Base-by-base conservation (phyloP, 176 grass and related monocot species). In the Eleusine indica region DNA sequence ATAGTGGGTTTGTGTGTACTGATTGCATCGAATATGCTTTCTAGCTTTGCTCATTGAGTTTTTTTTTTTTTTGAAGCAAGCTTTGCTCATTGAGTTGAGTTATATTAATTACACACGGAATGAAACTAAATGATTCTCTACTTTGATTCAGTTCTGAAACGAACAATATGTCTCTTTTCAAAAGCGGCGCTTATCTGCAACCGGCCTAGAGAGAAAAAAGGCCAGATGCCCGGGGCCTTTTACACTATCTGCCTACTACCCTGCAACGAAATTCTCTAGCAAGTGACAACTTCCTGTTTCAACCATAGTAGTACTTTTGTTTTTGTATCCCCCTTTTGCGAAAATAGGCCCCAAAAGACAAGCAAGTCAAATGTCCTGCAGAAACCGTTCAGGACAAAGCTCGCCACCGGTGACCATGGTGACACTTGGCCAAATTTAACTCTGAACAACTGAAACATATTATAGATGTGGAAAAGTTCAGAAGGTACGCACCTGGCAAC, bases 201-300 rank as follows among this genome's bases (percentile, higher is more conserved):
- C 94, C 94, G 89, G 78, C 94, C 89, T 88, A 93, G 69, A 43
- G 53, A 54, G 78, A 54, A 89, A 85, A 82, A 93, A 64, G 42
- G 12, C 58, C 46, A 61, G 73, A 93, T 91, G 64, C 86, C 63
- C 73, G 41, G 47, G 38, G 1, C 61, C 53, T 43, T 80, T 84
- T 83, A 60, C 46, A 17, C 35, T n/a, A 39, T 54, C 38, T 69
- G 39, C 29, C 60, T 74, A 68, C 47, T 74, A 57, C 38, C 38
- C 44, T 25, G 58, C 85, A 76, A 81, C 25, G 71, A 71, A 58
- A n/a, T 65, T 79, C 64, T 51, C 61, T 70, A 18, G 18, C 47
- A 57, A 56, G 7, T 14, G 70, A 3, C 12, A 80, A 16, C 8
- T 58, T 73, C 53, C 56, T 29, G 10, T 82, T 70, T 19, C 9